A percentile compares a stretch with the other conserved stretches of the same genome.
These are phyloP conservation scores for Sclerotinia minor DNA, from an alignment of 2,329 filamentous ascomycete genomes.

Conservation along the genomic window DNA sequence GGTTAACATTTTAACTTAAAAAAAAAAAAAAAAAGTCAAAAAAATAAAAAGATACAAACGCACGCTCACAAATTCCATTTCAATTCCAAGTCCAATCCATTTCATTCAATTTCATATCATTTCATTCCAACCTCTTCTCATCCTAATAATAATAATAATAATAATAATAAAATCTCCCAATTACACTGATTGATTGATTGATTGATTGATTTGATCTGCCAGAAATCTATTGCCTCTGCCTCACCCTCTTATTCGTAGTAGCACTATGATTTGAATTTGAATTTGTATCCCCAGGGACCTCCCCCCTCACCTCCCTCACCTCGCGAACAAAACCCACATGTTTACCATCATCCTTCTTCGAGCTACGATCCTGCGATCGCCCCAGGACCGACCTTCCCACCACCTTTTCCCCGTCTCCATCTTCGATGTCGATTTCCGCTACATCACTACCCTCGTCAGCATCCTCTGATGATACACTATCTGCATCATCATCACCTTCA, in stretches of 20 bases:
- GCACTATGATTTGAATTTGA: background rate
- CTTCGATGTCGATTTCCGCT: constrained; percentile 61
- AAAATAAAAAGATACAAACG: too few relatives aligned
- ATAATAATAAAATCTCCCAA: too few relatives aligned
- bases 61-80: too few relatives aligned
- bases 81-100: too few relatives aligned
- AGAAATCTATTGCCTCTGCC: background rate
- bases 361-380: constrained; percentile 29
- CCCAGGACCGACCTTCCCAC: constrained; percentile 35
- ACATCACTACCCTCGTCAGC: constrained; percentile 61
- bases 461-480: constrained; percentile 49
- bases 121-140: too few relatives aligned
- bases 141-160: too few relatives aligned
- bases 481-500: constrained; percentile 63
- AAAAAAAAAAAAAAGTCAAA: too few relatives aligned
- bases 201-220: too few relatives aligned
- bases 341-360: constrained; percentile 41
- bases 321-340: constrained; percentile 44
- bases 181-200: too few relatives aligned
- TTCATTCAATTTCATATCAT: too few relatives aligned
- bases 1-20: too few relatives aligned
- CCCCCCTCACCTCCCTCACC: too few relatives aligned
- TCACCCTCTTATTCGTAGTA: background rate
- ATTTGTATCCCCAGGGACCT: constrained; percentile 27
- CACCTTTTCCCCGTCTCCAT: constrained; percentile 44